phyloP scores from a whole-genome alignment of 352 stramenopile species.

The Globisporangium splendens region DNA sequence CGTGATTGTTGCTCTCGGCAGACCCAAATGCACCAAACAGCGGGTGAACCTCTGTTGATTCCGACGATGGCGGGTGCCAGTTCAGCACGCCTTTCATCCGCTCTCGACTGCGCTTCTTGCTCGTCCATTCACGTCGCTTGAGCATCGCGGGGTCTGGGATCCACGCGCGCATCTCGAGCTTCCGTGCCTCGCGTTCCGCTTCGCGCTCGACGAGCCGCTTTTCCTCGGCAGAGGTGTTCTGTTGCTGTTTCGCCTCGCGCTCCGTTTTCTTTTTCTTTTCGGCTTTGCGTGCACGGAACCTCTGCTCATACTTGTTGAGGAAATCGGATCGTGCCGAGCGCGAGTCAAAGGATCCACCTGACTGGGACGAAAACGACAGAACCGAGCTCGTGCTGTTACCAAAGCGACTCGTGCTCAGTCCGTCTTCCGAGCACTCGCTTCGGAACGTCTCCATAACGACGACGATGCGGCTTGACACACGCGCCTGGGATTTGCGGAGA shows the following conservation, averaged over 20 bases:
- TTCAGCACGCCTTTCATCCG: conserved; percentile 37
- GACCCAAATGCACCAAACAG: conserved; percentile 23
- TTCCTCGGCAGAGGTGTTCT: conserved; percentile 44
- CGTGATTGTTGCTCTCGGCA: conserved; percentile 1
- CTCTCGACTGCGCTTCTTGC: conserved; percentile 36
- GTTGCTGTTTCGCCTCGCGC: conserved; percentile 27
- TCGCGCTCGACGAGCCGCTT: conserved; percentile 47
- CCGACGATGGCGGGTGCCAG: conserved; percentile 37
- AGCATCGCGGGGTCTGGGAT: conserved; percentile 35
- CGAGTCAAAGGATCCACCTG: conserved; percentile 25
- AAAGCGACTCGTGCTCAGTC: conserved; percentile 26
- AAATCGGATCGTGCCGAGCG: conserved; percentile 46
- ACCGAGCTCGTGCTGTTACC: conserved; percentile 20
- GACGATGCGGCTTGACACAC: not conserved
- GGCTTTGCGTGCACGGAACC: conserved; percentile 49
- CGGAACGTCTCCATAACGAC: conserved; percentile 27
- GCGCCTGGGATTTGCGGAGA: no score
- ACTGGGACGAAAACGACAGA: conserved; percentile 37
- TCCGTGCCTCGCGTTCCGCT: conserved; percentile 35
- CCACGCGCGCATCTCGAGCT: conserved; percentile 56
- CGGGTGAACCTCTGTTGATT: conserved; percentile 33
- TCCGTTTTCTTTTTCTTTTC: conserved; percentile 52
- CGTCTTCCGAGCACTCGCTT: conserved; percentile 40
- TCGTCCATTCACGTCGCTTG: conserved; percentile 24
- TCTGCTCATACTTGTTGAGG: conserved; percentile 50